Evolutionary conservation across 2,329 filamentous ascomycete species (phyloP).

Genomic region (Microdochium nivale): DNA sequence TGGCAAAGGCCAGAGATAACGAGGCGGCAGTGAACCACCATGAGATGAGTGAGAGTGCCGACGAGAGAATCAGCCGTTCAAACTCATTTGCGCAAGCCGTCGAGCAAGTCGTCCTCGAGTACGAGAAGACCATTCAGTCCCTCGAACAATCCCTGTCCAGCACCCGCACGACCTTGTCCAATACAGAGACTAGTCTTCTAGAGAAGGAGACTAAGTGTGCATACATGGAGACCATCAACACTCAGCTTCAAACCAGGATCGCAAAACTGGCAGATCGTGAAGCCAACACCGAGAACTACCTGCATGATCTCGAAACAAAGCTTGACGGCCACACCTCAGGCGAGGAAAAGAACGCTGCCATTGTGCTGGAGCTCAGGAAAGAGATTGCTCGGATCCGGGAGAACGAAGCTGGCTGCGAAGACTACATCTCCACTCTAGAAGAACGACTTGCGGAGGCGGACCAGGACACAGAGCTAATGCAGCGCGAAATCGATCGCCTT

Average conservation of each 20-base stretch:
- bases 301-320: constrained; percentile 84
- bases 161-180: constrained; percentile 75
- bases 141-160: constrained; percentile 86
- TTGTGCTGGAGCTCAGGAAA: constrained; percentile 81
- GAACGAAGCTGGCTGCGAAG: constrained; percentile 83
- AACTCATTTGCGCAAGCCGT: constrained; percentile 95
- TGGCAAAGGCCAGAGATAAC: constrained; percentile 75
- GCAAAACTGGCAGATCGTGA: constrained; percentile 91
- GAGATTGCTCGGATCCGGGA: constrained; percentile 83
- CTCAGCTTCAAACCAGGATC: constrained; percentile 80
- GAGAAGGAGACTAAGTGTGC: constrained; percentile 93
- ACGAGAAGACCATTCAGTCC: constrained; percentile 95
- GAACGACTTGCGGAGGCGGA: constrained; percentile 93
- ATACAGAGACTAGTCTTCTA: constrained; percentile 75
- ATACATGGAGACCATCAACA: constrained; percentile 85
- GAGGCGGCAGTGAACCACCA: constrained; percentile 50
- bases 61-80: constrained; percentile 84
- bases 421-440: constrained; percentile 95
- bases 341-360: constrained; percentile 83
- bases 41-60: constrained; percentile 55
- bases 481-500: constrained; percentile 86
- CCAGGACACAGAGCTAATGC: constrained; percentile 93
- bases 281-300: constrained; percentile 81
- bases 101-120: constrained; percentile 92
- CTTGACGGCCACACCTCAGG: constrained; percentile 85